Conservation (phyloP, 2,329 filamentous ascomycete genomes). For the Fusarium palustre region DNA sequence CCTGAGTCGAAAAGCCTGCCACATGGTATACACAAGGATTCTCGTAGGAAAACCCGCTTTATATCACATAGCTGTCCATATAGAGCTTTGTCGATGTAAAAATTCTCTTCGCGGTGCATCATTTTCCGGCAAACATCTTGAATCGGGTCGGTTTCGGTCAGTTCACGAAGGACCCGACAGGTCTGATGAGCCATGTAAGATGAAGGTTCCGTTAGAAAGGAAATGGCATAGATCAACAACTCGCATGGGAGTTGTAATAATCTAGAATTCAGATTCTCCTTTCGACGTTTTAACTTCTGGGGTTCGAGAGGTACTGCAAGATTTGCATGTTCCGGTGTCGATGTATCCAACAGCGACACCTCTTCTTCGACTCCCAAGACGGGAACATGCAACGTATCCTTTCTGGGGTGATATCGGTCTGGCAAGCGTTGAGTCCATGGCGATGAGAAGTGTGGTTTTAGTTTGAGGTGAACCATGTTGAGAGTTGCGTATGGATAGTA, state of each 20-base stretch:
- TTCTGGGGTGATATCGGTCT: no score
- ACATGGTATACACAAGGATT: neutral
- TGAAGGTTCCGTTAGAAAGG: neutral
- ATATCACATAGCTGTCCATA: neutral
- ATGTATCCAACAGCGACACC: neutral
- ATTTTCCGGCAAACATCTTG: neutral
- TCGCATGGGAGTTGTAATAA: neutral
- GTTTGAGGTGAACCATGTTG: neutral
- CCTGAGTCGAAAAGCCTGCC: neutral
- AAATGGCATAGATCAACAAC: neutral
- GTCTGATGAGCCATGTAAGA: conserved; percentile 11
- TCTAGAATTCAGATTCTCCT: rapidly evolving
- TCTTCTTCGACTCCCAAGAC: neutral
- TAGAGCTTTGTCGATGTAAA: neutral
- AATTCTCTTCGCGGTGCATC: neutral
- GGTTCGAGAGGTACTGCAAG: rapidly evolving
- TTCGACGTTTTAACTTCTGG: rapidly evolving
- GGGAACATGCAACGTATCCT: neutral
- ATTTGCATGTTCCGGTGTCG: neutral
- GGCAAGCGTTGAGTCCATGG: neutral
- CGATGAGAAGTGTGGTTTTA: neutral
- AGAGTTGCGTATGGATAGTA: neutral
- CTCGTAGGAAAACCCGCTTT: neutral
- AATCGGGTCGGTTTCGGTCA: neutral
- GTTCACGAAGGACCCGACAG: neutral